Base-by-base conservation (phyloP, 2,329 filamentous ascomycete species). In the Ophiostoma ips region DNA sequence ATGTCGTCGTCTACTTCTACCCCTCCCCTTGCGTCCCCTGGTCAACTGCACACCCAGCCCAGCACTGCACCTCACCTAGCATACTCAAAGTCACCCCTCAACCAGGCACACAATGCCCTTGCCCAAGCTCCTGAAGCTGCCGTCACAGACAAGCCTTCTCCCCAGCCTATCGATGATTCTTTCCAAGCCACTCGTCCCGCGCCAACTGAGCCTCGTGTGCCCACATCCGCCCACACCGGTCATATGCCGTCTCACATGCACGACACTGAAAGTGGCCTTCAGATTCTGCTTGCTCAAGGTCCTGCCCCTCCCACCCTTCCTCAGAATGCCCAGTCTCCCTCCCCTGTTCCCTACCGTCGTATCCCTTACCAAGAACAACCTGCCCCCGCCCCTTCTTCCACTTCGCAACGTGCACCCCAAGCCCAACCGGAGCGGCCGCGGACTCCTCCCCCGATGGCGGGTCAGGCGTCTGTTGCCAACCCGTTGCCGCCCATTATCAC, bases 51-150 rank as follows among this genome's bases (percentile, higher is more conserved):
- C 10, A 19, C 43, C 30, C 63, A 68, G n/a, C 64, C 66, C 8
- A 63, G 68, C 50, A 64, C 66, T 31, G 34, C 51, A 40, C 36
- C 45, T 13, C 31, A 50, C 33, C 40, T 33, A 19, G 28, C 45
- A 12, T 50, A 41, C 28, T 69, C 72, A 36, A 66, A 64, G 56
- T 72, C 72, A 35, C 71, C 72, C 3, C 59, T 71, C 55, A 66
- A 64, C 50, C 64, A 65, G 41, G 56, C 64, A 50, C 55, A 61
- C 50, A 56, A 50, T 35, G 50, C 56, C 31, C 55, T 52, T 34
- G 51, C 52, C 34, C 53, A 54, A 46, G 53, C 48, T 9, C 53
- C 50, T 16, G 35, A 31, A 7, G 16, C 46, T 30, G 45, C 41
- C 36, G 31, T 24, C 24, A 38, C 36, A 47, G 33, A 9, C 12